Conservation (phyloP, 2,329 filamentous ascomycete genomes). For the Phyllosticta capitalensis region DNA sequence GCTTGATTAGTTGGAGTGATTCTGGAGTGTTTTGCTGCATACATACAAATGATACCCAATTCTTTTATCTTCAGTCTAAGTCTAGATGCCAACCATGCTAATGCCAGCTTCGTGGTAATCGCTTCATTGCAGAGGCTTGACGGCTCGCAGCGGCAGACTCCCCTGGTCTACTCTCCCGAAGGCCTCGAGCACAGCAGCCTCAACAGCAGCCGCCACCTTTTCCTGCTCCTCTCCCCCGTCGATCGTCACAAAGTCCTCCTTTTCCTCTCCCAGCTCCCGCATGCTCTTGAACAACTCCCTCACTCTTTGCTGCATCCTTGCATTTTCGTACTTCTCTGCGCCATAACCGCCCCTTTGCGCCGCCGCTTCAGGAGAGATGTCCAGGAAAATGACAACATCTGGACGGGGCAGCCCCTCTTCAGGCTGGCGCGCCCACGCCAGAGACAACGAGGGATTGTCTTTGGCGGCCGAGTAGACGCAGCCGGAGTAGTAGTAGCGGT, state of each 20-base stretch:
- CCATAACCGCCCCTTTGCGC: constrained; percentile 77
- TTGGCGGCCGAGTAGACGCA: constrained; percentile 92
- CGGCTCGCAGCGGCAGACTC: constrained; percentile 17
- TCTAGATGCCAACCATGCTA: background rate
- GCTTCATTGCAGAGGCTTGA: constrained; percentile 20
- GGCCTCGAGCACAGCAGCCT: constrained; percentile 17
- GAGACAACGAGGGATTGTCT: constrained; percentile 55
- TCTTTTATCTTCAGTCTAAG: background rate
- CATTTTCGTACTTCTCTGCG: constrained; percentile 77
- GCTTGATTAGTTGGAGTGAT: constrained; percentile 19
- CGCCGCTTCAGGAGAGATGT: constrained; percentile 65
- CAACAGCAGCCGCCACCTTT: constrained; percentile 37
- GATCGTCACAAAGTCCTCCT: constrained; percentile 43
- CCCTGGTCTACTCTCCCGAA: constrained; percentile 20
- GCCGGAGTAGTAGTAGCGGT: constrained; percentile 92
- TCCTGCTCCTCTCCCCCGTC: constrained; percentile 45
- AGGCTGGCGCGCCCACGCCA: constrained; percentile 74
- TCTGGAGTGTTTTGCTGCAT: background rate
- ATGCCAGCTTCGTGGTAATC: background rate
- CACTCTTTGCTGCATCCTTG: constrained; percentile 72
- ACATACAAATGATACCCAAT: background rate
- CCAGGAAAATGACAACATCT: constrained; percentile 80
- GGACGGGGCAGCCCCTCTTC: constrained; percentile 81
- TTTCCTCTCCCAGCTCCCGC: constrained; percentile 37
- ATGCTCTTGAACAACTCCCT: constrained; percentile 59